Conservation (phyloP, 176 grass and related monocot genomes). For the Ensete ventricosum region DNA sequence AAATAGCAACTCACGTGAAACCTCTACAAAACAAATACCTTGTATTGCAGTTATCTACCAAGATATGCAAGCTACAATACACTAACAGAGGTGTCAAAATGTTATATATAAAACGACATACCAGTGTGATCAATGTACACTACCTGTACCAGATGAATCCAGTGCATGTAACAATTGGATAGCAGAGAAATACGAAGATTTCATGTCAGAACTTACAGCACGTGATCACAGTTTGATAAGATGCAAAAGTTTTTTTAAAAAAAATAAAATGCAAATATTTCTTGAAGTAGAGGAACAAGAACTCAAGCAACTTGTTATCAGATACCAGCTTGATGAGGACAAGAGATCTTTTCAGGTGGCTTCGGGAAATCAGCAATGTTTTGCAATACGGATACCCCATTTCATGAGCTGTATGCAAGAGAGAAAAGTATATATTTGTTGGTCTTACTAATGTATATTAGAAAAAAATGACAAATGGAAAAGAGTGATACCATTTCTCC, state of each 20-base stretch:
- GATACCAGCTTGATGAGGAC: constrained; percentile 22
- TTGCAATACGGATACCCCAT: constrained; percentile 25
- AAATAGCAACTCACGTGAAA: too few relatives aligned
- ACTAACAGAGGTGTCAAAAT: background rate
- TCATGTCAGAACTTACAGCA: too few relatives aligned
- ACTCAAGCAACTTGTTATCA: background rate
- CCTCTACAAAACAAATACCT: too few relatives aligned
- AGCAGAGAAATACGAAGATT: background rate
- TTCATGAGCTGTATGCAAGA: constrained; percentile 14
- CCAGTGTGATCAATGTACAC: constrained; percentile 2
- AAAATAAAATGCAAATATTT: too few relatives aligned
- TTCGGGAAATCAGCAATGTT: constrained; percentile 18
- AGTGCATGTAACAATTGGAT: constrained; percentile 1
- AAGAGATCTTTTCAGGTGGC: constrained; percentile 25
- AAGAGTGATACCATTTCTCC: background rate
- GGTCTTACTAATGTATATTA: background rate
- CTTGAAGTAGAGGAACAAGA: too few relatives aligned
- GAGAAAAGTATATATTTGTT: background rate
- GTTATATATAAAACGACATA: background rate
- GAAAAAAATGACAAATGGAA: background rate
- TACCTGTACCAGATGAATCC: constrained; percentile 7
- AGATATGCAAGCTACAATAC: background rate
- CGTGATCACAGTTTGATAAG: too few relatives aligned
- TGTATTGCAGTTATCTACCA: background rate
- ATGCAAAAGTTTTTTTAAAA: too few relatives aligned